Conservation (phyloP, 805 yeast genomes). For the Saturnispora serradocipensis region DNA sequence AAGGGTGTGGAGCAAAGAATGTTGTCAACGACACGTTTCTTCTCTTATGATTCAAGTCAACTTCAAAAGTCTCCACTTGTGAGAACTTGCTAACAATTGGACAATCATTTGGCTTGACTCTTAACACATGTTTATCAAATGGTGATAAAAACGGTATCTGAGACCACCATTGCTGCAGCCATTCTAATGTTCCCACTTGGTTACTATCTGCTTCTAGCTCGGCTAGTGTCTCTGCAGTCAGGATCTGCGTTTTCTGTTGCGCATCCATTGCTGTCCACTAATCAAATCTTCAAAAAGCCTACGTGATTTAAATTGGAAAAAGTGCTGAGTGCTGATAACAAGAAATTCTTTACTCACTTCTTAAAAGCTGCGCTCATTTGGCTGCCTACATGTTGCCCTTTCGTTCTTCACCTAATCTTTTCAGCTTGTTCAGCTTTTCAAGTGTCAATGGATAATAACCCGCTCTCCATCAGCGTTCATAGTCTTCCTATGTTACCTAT, state of each 20-base stretch:
- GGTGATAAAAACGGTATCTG: not conserved
- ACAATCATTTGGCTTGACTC: conserved; percentile 45
- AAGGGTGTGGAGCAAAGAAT: conserved; percentile 44
- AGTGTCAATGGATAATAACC: not conserved
- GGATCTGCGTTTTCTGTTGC: not conserved
- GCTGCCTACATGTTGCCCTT: not conserved
- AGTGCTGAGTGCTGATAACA: not conserved
- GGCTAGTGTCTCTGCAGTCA: not conserved
- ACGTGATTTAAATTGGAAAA: not conserved
- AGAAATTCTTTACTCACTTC: not conserved
- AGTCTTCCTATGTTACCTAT: conserved; percentile 26
- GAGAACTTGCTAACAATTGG: conserved; percentile 43
- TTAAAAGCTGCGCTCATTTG: not conserved
- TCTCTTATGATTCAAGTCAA: conserved; percentile 17
- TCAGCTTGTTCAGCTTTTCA: not conserved
- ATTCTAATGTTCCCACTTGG: not conserved
- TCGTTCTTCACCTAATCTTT: not conserved
- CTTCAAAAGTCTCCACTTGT: conserved; percentile 30
- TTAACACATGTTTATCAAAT: conserved; percentile 35
- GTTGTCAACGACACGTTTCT: conserved; percentile 33
- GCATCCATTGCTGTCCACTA: not conserved
- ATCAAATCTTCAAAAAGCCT: not conserved
- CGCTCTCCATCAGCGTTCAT: not conserved
- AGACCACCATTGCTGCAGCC: not conserved
- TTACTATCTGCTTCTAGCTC: conserved; percentile 12